phyloP scores from a whole-genome alignment of 129 eudicot species.

The Flaveria linearis region DNA sequence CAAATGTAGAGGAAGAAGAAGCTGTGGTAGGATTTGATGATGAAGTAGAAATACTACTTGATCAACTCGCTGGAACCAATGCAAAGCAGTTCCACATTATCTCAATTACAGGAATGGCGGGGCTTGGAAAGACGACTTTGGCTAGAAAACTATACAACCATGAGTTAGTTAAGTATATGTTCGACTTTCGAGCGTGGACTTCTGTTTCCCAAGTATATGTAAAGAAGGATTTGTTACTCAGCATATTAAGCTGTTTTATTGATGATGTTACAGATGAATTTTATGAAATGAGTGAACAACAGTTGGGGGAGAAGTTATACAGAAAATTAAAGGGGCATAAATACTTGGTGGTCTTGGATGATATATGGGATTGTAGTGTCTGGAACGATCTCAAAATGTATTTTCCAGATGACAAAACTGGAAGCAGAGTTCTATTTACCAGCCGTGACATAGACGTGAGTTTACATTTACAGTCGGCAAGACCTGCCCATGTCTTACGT shows the following conservation, averaged over 20 bases:
- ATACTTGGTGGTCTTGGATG: no score
- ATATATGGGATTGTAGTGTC: no score
- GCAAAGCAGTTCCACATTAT: slow-evolving; percentile 20
- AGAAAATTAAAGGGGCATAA: not conserved
- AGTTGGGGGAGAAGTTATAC: slow-evolving; percentile 25
- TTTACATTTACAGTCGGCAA: not conserved
- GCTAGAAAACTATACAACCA: slow-evolving; percentile 21
- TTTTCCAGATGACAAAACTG: not conserved
- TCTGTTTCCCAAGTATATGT: slow-evolving; percentile 27
- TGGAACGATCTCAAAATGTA: no score
- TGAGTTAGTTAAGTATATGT: slow-evolving; percentile 19
- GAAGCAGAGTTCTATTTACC: slow-evolving; percentile 35
- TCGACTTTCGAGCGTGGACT: slow-evolving; percentile 37
- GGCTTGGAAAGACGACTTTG: slow-evolving; percentile 37
- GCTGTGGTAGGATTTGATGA: slow-evolving; percentile 37
- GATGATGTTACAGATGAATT: not conserved
- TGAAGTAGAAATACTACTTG: slow-evolving; percentile 21
- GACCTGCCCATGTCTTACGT: slow-evolving; percentile 19
- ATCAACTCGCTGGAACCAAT: slow-evolving; percentile 24
- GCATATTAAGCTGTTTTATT: slow-evolving; percentile 18
- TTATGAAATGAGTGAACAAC: not conserved
- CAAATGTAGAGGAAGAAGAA: slow-evolving; percentile 24
- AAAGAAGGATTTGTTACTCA: slow-evolving; percentile 18
- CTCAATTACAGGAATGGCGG: slow-evolving; percentile 33
- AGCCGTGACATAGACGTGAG: slow-evolving; percentile 20